Evolutionary conservation across 345 rosid genomes (phyloP).

Genomic region (Ricinus communis): DNA sequence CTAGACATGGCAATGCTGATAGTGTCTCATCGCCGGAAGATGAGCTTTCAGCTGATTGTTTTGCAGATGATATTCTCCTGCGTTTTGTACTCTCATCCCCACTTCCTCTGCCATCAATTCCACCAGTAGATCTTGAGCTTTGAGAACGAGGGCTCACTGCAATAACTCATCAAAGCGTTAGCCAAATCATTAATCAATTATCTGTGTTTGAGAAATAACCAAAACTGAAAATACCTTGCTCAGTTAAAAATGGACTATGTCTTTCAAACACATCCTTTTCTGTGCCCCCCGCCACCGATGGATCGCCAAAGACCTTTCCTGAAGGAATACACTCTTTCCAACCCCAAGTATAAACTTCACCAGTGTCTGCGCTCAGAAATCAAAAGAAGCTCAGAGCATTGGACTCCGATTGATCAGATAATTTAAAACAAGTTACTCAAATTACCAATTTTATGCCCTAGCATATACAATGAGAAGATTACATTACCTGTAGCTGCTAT

Average conservation of each 20-base stretch:
- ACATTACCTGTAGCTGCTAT: constrained; percentile 76
- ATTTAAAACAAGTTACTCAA: constrained; percentile 5
- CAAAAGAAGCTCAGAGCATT: not conserved
- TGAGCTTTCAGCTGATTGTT: constrained; percentile 78
- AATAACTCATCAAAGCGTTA: constrained; percentile 22
- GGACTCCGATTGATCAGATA: constrained; percentile 4
- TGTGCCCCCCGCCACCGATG: constrained; percentile 28
- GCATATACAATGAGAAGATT: not conserved
- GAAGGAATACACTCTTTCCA: constrained; percentile 98
- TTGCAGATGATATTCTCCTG: constrained; percentile 60
- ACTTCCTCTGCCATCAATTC: constrained; percentile 43
- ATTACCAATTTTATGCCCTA: not conserved
- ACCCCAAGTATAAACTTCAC: constrained; percentile 95
- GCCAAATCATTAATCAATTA: constrained; percentile 13
- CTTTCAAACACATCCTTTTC: constrained; percentile 60
- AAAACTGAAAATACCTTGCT: constrained; percentile 60
- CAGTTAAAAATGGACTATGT: constrained; percentile 52
- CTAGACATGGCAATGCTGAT: constrained; percentile 89
- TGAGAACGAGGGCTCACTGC: constrained; percentile 62
- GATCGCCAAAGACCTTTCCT: constrained; percentile 70
- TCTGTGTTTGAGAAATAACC: not conserved
- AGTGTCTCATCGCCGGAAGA: constrained; percentile 64
- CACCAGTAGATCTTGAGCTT: constrained; percentile 52
- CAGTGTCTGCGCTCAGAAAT: constrained; percentile 49
- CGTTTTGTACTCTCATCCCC: constrained; percentile 71